phyloP scores from a whole-genome alignment of 2,329 filamentous ascomycete species.

The Microsporum audouinii region DNA sequence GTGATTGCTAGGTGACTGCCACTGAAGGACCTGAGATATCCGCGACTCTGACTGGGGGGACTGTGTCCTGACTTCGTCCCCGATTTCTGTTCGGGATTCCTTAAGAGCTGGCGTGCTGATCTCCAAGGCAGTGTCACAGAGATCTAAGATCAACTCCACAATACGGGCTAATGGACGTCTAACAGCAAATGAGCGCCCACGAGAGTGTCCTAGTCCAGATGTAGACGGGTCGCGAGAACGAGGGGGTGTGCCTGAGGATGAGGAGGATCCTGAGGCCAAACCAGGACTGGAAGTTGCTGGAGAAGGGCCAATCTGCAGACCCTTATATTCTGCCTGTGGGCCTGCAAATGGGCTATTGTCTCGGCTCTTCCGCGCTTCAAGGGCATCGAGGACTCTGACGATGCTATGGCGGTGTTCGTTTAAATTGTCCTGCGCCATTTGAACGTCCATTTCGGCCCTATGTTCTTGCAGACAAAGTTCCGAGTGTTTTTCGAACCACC shows the following conservation, averaged over 20 bases:
- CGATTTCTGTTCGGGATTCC: conserved; percentile 54
- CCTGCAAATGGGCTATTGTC: conserved; percentile 34
- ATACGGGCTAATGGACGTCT: conserved; percentile 82
- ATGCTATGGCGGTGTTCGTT: conserved; percentile 89
- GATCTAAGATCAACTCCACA: conserved; percentile 83
- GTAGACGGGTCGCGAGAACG: conserved; percentile 57
- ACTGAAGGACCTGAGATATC: conserved; percentile 87
- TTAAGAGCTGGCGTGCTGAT: conserved; percentile 92
- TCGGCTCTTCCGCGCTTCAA: conserved; percentile 56
- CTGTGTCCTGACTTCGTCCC: conserved; percentile 74
- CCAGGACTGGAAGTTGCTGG: conserved; percentile 59
- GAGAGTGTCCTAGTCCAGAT: conserved; percentile 62
- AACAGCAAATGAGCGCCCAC: conserved; percentile 81
- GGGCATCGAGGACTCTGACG: conserved; percentile 84
- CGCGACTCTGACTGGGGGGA: conserved; percentile 93
- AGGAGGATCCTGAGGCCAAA: conserved; percentile 57
- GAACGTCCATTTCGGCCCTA: conserved; percentile 92
- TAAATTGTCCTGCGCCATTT: conserved; percentile 84
- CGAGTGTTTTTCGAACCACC: conserved; percentile 99
- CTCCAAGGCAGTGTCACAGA: conserved; percentile 91
- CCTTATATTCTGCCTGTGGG: conserved; percentile 72
- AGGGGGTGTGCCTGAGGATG: conserved; percentile 52
- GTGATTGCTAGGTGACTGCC: conserved; percentile 88
- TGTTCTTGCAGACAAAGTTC: conserved; percentile 94
- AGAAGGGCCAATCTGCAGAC: conserved; percentile 66